Base-by-base conservation (phyloP, 139 green algal genomes). In the Tetraselmis chui region DNA sequence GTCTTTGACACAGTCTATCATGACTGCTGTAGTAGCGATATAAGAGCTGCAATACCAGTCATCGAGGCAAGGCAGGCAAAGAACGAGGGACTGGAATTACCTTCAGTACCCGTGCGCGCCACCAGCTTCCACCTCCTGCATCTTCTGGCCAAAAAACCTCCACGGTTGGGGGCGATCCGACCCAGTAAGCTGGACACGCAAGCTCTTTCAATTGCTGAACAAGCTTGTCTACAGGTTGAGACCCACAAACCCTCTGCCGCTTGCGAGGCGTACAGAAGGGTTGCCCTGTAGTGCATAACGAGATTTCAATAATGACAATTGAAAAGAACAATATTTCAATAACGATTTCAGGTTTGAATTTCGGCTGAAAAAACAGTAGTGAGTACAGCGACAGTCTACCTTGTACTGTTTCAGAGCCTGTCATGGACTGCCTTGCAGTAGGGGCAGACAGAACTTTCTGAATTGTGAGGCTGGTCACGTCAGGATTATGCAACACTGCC, bases 91-190 rank as follows among this genome's bases (percentile, higher is more conserved):
- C n/a, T n/a, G n/a, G n/a, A n/a, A n/a, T n/a, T n/a, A 85, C 1
- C 80, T 87, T 59, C 29, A 31, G 83, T 28, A 89, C 81, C 45
- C 59, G 80, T 0, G 85, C 85, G 2, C 28, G 83, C 85, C 85
- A 85, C 82, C 82, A 85, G 45, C 30, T 76, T 30, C 29, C 24
- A 25, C 45, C 45, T 25, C 18, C 18, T 5, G 11, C 45, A 29
- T 85, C 82, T 23, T 59, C 77, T n/a, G 82, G 82, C 82, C 82
- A 85, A 31, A 77, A 85, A 11, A 85, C 82, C 67, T 76, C 32
- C 2, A 85, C 78, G 11, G 28, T 67, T 30, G 29, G 18, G 11
- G 45, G 45, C 45, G 45, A 67, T 11, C 77, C 82, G 27, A 77
- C 26, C 23, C 29, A 76, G 30, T 78, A 26, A 1, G 77, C 76